Percentiles rank a stretch among this genome's conserved stretches.
Conservation (phyloP, 306 rosid genomes). For the Vigna reflexopilosa region DNA sequence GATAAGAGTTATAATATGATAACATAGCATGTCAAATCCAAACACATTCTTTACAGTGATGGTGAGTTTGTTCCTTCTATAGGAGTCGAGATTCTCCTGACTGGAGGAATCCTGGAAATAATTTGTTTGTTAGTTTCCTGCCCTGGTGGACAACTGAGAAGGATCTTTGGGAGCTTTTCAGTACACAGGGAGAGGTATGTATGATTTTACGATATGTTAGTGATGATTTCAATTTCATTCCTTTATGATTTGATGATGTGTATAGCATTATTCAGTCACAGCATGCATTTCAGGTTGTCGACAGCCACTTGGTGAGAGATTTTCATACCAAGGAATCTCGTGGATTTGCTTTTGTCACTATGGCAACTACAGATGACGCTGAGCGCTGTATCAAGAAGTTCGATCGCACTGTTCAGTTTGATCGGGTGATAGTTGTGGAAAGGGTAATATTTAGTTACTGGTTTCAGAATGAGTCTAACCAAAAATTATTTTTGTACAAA, state of each 20-base stretch:
- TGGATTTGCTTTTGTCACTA: constrained; percentile 63
- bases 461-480: constrained; percentile 2
- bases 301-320: constrained; percentile 53
- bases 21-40: too few relatives aligned
- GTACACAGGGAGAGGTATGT: constrained; percentile 57
- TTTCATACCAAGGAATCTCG: constrained; percentile 53
- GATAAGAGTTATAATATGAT: not conserved
- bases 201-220: not conserved
- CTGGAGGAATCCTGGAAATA: constrained; percentile 60
- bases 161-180: constrained; percentile 54
- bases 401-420: constrained; percentile 56
- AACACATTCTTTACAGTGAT: not conserved
- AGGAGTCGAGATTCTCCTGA: constrained; percentile 49
- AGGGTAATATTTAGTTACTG: constrained; percentile 50
- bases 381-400: constrained; percentile 53
- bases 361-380: constrained; percentile 61
- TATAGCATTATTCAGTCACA: not conserved
- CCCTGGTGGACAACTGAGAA: constrained; percentile 52
- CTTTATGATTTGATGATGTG: not conserved
- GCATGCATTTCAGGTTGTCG: constrained; percentile 48
- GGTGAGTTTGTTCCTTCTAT: constrained; percentile 31
- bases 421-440: constrained; percentile 60
- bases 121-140: constrained; percentile 58
- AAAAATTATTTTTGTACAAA: too few relatives aligned
- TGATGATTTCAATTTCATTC: not conserved